phyloP scores from a whole-genome alignment of 176 grass and related monocot genomes.

The Phyllostachys edulis region DNA sequence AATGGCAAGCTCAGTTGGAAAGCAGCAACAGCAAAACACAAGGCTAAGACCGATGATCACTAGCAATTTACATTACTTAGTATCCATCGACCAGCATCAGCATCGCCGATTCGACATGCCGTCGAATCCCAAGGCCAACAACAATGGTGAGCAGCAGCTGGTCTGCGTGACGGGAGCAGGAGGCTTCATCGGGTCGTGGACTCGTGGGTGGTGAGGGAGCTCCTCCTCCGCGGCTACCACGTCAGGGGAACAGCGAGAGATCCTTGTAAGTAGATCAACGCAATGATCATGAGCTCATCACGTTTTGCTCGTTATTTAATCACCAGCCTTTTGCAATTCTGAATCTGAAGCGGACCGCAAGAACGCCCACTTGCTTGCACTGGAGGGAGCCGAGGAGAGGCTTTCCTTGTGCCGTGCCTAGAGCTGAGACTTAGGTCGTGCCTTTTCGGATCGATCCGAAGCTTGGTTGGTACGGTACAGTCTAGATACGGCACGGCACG shows the following conservation, averaged over 20 bases:
- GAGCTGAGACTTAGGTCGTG: too few species aligned
- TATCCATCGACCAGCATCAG: not conserved
- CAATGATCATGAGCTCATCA: not conserved
- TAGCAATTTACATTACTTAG: not conserved
- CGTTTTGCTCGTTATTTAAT: not conserved
- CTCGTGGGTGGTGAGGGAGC: conserved; percentile 20
- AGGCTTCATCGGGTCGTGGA: conserved; percentile 23
- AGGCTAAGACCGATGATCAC: not conserved
- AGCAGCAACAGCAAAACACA: not conserved
- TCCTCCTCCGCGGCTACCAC: conserved; percentile 16
- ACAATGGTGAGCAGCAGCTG: not conserved
- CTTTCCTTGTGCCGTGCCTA: conserved; percentile 19
- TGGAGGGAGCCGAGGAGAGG: conserved; percentile 1
- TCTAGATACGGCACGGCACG: too few species aligned
- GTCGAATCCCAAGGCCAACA: not conserved
- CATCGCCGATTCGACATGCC: conserved; percentile 27
- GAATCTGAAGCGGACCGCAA: conserved; percentile 17
- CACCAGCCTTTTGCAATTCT: not conserved
- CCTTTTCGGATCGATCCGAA: too few species aligned
- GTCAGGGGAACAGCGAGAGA: conserved; percentile 56
- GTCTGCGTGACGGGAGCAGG: conserved; percentile 29
- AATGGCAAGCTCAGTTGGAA: not conserved
- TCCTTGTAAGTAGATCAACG: not conserved
- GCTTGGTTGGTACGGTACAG: too few species aligned
- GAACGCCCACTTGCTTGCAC: conserved; percentile 40